A percentile compares a stretch with the other conserved stretches of the same genome.
These are phyloP conservation scores for Daldinia childiae DNA, from an alignment of 495 filamentous ascomycete genomes.

Conservation along the genomic window DNA sequence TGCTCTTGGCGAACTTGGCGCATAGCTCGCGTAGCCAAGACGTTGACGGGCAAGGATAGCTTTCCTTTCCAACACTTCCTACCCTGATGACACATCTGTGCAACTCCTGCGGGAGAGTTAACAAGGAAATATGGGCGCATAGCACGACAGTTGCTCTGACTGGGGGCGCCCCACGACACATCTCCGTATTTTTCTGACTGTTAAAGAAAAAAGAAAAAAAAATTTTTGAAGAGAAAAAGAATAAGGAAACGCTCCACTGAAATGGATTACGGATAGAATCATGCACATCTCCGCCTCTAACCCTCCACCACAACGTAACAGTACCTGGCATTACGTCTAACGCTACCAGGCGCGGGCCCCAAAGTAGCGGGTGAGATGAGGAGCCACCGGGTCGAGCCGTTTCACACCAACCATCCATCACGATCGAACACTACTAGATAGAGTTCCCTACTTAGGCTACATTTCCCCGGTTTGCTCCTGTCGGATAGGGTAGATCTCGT, in stretches of 20 bases:
- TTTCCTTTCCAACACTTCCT: slow-evolving; percentile 37
- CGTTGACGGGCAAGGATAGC: slow-evolving; percentile 37
- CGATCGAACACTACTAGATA: slow-evolving; percentile 36
- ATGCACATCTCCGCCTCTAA: slow-evolving; percentile 33
- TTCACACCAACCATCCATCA: slow-evolving; percentile 31
- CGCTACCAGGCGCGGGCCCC: slow-evolving; percentile 33
- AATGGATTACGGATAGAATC: slow-evolving; percentile 25
- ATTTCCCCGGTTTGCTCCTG: slow-evolving; percentile 37
- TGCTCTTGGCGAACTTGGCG: slow-evolving; percentile 45
- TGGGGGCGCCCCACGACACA: slow-evolving; percentile 6
- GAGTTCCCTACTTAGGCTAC: slow-evolving; percentile 38
- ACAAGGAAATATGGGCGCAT: slow-evolving; percentile 33
- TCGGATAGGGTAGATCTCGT: slow-evolving; percentile 42
- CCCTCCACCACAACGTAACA: slow-evolving; percentile 36
- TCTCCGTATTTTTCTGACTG: slow-evolving; percentile 14
- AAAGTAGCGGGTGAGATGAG: slow-evolving; percentile 36
- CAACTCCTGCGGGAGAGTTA: slow-evolving; percentile 36
- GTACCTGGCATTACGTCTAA: slow-evolving; percentile 42
- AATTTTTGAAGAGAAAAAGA: neutral
- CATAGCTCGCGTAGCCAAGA: slow-evolving; percentile 43
- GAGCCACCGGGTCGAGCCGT: slow-evolving; percentile 42
- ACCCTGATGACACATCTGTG: slow-evolving; percentile 37
- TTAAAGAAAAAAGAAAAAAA: neutral
- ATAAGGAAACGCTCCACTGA: slow-evolving; percentile 1
- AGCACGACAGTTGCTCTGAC: slow-evolving; percentile 34